These are phyloP conservation scores for Lactuca saligna DNA, from an alignment of 129 eudicot species.

Conservation along the genomic window DNA sequence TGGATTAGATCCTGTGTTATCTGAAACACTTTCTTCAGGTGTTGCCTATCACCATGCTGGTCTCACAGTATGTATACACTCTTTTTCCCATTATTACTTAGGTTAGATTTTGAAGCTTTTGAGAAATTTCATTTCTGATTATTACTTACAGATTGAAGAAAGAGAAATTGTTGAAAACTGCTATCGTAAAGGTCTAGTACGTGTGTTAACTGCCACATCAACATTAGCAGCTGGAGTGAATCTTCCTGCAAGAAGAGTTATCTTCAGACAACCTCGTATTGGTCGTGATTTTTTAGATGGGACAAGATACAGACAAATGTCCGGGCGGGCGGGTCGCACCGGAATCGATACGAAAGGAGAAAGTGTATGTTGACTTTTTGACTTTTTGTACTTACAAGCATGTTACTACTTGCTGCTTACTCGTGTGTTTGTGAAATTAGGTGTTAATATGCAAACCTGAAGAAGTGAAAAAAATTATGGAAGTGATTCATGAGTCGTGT, in stretches of 20 bases:
- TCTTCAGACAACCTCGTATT: constrained; percentile 91
- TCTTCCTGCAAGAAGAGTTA: constrained; percentile 95
- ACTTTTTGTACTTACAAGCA: neutral
- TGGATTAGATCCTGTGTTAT: constrained; percentile 86
- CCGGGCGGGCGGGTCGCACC: constrained; percentile 99
- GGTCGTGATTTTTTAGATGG: constrained; percentile 97
- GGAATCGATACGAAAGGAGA: constrained; percentile 99
- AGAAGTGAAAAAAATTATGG: constrained; percentile 72
- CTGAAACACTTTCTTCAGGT: constrained; percentile 82
- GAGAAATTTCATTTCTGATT: neutral
- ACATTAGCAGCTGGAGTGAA: constrained; percentile 99
- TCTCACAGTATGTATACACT: constrained; percentile 63
- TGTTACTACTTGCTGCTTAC: neutral
- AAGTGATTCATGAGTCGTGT: constrained; percentile 73
- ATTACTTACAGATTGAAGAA: constrained; percentile 72
- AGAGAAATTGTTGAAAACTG: constrained; percentile 95
- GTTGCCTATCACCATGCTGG: constrained; percentile 99
- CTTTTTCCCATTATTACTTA: too few species aligned
- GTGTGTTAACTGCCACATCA: constrained; percentile 94
- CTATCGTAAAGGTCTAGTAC: constrained; percentile 94
- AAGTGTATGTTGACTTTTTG: constrained; percentile 65
- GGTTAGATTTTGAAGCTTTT: constrained; percentile 8
- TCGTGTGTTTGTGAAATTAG: constrained; percentile 38
- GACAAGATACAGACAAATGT: constrained; percentile 90
- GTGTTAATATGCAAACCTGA: constrained; percentile 92